Conservation (phyloP, 2,329 filamentous ascomycete species). For the Colletotrichum sp. region DNA sequence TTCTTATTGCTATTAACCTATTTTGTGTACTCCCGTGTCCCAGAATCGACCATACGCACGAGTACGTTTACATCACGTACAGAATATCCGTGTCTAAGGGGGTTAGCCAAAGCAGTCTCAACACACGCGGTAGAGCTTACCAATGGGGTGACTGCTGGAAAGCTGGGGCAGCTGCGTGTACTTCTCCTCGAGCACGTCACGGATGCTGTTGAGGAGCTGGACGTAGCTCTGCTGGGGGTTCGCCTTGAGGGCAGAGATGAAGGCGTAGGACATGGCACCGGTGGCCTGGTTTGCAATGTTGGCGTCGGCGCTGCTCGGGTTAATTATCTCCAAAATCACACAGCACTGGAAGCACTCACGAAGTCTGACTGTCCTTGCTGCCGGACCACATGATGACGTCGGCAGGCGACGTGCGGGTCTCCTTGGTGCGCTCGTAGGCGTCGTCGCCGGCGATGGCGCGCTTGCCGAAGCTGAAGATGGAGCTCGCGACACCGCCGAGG, state of each 20-base stretch:
- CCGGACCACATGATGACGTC: slow-evolving; percentile 99
- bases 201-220: slow-evolving; percentile 92
- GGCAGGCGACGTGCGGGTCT: slow-evolving; percentile 91
- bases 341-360: slow-evolving; percentile 44
- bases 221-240: slow-evolving; percentile 97
- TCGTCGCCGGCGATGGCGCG: slow-evolving; percentile 77
- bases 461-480: slow-evolving; percentile 86
- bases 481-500: slow-evolving; percentile 78
- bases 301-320: slow-evolving; percentile 75
- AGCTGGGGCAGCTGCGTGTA: slow-evolving; percentile 96
- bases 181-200: slow-evolving; percentile 84
- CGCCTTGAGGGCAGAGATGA: slow-evolving; percentile 88
- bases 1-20: background rate
- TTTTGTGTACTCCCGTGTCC: background rate
- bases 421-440: slow-evolving; percentile 78
- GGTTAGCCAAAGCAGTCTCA: background rate
- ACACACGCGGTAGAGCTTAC: slow-evolving; percentile 57
- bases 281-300: slow-evolving; percentile 88
- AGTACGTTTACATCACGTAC: slow-evolving; percentile 7
- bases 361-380: slow-evolving; percentile 94
- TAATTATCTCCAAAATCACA: no score
- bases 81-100: slow-evolving; percentile 13
- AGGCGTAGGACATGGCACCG: slow-evolving; percentile 98
- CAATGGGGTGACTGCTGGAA: slow-evolving; percentile 93
- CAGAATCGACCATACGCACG: background rate